These are phyloP conservation scores for Scolecobasidium constrictum DNA, from an alignment of 2,329 filamentous ascomycete species.

Conservation along the genomic window DNA sequence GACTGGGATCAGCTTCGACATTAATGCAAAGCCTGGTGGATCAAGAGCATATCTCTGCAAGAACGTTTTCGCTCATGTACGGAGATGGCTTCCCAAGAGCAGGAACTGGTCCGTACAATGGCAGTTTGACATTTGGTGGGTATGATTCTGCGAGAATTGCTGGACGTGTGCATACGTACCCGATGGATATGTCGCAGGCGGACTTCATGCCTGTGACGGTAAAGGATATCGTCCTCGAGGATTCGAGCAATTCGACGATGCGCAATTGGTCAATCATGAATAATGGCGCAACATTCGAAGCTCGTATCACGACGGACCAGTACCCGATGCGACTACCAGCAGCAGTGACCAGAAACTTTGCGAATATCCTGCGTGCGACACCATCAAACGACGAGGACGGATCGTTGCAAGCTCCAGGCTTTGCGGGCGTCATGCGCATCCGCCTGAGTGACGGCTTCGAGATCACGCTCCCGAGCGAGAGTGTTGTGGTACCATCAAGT, in stretches of 20 bases:
- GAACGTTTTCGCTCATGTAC: constrained; percentile 32
- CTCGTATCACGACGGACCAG: constrained; percentile 31
- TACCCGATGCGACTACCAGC: constrained; percentile 30
- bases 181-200: constrained; percentile 19
- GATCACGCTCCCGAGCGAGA: constrained; percentile 27
- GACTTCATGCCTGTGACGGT: constrained; percentile 29
- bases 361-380: constrained; percentile 21
- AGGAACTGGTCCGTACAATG: constrained; percentile 29
- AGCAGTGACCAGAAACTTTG: constrained; percentile 29
- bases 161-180: constrained; percentile 20
- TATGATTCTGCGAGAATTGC: constrained; percentile 33
- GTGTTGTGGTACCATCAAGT: too few relatives aligned
- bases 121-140: constrained; percentile 32
- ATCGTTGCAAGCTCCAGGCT: constrained; percentile 23
- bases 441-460: constrained; percentile 28
- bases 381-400: constrained; percentile 20
- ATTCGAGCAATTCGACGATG: constrained; percentile 14
- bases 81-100: constrained; percentile 30
- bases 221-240: constrained; percentile 27
- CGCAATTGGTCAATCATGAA: constrained; percentile 8
- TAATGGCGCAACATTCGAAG: constrained; percentile 23
- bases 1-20: constrained; percentile 29
- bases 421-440: constrained; percentile 29
- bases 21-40: constrained; percentile 26
- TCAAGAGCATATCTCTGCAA: constrained; percentile 24